phyloP scores from a whole-genome alignment of 495 filamentous ascomycete genomes.

The Neurospora africana region DNA sequence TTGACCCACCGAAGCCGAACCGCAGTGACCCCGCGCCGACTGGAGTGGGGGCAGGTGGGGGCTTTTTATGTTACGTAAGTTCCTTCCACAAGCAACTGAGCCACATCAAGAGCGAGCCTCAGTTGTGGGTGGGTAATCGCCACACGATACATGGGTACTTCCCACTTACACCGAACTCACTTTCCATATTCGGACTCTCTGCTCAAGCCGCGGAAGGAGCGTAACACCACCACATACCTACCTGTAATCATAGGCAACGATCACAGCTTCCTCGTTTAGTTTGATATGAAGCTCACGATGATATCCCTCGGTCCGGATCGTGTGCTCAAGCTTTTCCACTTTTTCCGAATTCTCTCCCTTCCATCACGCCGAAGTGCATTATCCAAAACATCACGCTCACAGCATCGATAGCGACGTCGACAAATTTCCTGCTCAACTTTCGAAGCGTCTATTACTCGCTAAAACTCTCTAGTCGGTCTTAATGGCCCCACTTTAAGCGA shows the following conservation, averaged over 20 bases:
- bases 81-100: neutral
- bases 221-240: neutral
- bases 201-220: neutral
- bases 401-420: neutral
- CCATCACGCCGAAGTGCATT: neutral
- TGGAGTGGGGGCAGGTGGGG: neutral
- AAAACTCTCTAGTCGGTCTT: neutral
- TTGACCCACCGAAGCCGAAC: neutral
- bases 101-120: neutral
- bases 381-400: neutral
- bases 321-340: neutral
- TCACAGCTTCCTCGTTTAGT: neutral
- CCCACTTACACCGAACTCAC: neutral
- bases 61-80: neutral
- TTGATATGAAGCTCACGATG: neutral
- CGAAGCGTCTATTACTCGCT: neutral
- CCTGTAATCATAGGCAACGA: neutral
- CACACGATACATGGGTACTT: neutral
- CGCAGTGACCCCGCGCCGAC: neutral
- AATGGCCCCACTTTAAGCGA: neutral
- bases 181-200: neutral
- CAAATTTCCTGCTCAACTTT: neutral
- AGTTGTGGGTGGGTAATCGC: neutral
- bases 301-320: neutral
- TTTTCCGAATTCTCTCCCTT: neutral